A percentile compares a stretch with the other conserved stretches of the same genome.
Evolutionary conservation across 2,329 filamentous ascomycete genomes (phyloP).

Genomic region (Colletotrichum sp.): DNA sequence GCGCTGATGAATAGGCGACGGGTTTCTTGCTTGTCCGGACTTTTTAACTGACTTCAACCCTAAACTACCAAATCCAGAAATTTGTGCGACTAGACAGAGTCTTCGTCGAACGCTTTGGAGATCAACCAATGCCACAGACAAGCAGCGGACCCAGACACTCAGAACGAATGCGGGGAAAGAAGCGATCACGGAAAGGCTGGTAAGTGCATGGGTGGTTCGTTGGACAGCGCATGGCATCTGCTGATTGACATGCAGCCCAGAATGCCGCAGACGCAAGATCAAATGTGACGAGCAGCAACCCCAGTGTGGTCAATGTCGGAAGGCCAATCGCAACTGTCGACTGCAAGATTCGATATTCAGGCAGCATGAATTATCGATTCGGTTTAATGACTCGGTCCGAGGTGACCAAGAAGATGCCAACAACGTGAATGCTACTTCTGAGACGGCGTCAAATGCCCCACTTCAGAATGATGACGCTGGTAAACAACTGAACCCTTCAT

Average conservation of each 20-base stretch:
- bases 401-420: neutral
- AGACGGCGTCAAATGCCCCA: neutral
- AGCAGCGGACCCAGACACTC: neutral
- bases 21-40: neutral
- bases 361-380: neutral
- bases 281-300: neutral
- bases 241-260: neutral
- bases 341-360: neutral
- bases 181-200: neutral
- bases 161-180: neutral
- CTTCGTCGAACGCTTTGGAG: neutral
- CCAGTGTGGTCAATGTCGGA: neutral
- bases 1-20: neutral
- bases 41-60: neutral
- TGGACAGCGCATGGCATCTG: conserved; percentile 38
- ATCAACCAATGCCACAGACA: neutral
- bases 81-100: neutral
- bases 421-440: neutral
- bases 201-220: neutral
- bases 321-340: neutral
- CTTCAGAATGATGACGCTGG: neutral
- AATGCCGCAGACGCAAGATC: neutral
- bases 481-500: neutral
- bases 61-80: neutral
- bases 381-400: neutral